Conservation (phyloP, 23 red algal species). For the Rhodosorus marinus region DNA sequence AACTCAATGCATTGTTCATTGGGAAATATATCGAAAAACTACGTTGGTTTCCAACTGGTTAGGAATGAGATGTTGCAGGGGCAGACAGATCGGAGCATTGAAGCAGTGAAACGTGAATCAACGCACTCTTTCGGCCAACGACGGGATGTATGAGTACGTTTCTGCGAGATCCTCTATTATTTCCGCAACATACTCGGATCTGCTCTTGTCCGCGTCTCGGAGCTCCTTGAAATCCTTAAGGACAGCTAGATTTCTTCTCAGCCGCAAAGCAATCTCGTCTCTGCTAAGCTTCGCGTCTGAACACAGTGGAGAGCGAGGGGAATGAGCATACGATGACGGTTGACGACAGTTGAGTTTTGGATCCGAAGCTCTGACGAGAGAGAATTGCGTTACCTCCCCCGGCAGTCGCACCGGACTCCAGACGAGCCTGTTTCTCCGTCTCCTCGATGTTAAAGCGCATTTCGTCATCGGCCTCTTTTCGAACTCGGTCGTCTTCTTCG, state of each 20-base stretch:
- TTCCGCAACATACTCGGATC: constrained; percentile 36
- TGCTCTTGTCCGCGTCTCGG: constrained; percentile 2
- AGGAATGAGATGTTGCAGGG: background rate
- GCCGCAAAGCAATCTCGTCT: constrained; percentile 19
- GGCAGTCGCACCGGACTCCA: background rate
- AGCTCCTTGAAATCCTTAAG: constrained; percentile 38
- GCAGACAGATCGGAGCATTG: no score
- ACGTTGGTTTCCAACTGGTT: no score
- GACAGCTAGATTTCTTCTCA: constrained; percentile 26
- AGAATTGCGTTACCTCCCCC: constrained; percentile 1
- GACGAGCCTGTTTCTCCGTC: background rate
- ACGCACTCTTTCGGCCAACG: constrained; percentile 29
- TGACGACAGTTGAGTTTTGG: background rate
- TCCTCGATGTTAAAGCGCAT: background rate
- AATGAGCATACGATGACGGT: background rate
- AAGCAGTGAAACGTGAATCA: no score
- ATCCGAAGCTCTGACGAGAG: constrained; percentile 8
- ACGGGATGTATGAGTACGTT: constrained; percentile 45
- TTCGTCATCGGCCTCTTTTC: background rate
- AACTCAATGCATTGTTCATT: constrained; percentile 57
- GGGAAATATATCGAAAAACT: constrained; percentile 80
- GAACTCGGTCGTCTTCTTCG: background rate
- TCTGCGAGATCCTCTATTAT: constrained; percentile 22
- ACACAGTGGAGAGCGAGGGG: no score
- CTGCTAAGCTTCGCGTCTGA: no score